These are phyloP conservation scores for Trichophyton schoenleinii DNA, from an alignment of 2,329 filamentous ascomycete genomes.

Conservation along the genomic window DNA sequence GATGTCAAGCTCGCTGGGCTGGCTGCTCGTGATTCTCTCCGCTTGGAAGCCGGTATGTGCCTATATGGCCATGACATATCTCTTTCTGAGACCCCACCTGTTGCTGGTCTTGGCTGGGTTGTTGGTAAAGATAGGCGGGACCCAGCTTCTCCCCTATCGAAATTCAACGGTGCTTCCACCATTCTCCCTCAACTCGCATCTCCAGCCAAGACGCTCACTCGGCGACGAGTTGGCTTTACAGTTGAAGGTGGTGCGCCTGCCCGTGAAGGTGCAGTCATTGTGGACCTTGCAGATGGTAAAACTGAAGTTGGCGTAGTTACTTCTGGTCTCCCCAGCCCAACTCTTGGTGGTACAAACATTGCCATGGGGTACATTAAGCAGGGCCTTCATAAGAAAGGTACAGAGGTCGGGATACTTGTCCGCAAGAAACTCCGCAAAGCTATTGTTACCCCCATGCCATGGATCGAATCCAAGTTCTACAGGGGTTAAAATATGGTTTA, in stretches of 20 bases:
- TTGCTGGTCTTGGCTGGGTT: constrained; percentile 62
- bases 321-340: constrained; percentile 80
- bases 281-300: constrained; percentile 42
- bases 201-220: constrained; percentile 47
- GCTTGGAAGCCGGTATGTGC: constrained; percentile 95
- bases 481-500: no score
- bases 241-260: constrained; percentile 73
- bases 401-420: constrained; percentile 64
- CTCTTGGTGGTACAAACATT: constrained; percentile 69
- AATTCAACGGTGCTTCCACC: constrained; percentile 73
- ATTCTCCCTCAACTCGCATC: constrained; percentile 59
- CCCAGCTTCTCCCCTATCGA: constrained; percentile 37
- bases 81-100: constrained; percentile 59
- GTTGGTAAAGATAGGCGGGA: constrained; percentile 65
- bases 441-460: constrained; percentile 77
- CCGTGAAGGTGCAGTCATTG: constrained; percentile 72
- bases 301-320: constrained; percentile 68
- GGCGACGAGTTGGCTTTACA: constrained; percentile 67
- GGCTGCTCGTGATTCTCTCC: constrained; percentile 79
- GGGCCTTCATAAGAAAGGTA: constrained; percentile 71
- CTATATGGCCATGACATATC: constrained; percentile 98
- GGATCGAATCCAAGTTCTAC: constrained; percentile 68
- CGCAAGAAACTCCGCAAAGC: constrained; percentile 64
- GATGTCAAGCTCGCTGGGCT: constrained; percentile 74
- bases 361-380: constrained; percentile 88